Percentiles rank a stretch among this genome's conserved stretches.
These are phyloP conservation scores for Fusarium anguioides DNA, from an alignment of 2,329 filamentous ascomycete genomes.

Conservation along the genomic window DNA sequence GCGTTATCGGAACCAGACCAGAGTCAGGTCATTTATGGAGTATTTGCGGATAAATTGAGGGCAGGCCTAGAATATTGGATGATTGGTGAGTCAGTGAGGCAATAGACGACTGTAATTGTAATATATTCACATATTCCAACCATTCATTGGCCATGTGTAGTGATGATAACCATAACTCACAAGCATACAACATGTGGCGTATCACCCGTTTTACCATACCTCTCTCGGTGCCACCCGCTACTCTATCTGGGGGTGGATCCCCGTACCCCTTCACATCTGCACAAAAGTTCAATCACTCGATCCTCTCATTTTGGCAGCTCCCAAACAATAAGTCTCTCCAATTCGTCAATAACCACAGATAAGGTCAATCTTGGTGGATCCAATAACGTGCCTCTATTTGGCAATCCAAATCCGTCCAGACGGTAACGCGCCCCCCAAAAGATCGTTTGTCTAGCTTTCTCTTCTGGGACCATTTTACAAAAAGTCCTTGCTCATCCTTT, in stretches of 20 bases:
- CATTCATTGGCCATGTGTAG: background rate
- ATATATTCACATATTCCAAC: no score
- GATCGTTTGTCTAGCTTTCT: slow-evolving; percentile 26
- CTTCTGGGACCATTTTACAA: slow-evolving; percentile 10
- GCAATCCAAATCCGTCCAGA: background rate
- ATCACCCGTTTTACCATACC: slow-evolving; percentile 20
- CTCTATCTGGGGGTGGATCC: slow-evolving; percentile 33
- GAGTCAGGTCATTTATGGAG: no score
- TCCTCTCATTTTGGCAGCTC: slow-evolving; percentile 29
- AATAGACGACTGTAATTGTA: no score
- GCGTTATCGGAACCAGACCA: no score
- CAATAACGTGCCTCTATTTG: background rate
- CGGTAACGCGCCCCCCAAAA: slow-evolving; percentile 1
- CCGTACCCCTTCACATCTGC: background rate
- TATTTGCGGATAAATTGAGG: no score
- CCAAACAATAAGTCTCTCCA: background rate
- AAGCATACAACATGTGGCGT: slow-evolving; percentile 10
- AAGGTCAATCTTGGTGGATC: background rate
- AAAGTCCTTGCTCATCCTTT: background rate
- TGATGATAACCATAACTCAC: background rate
- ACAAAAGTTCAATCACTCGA: slow-evolving; percentile 29
- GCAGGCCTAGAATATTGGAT: no score
- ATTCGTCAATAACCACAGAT: slow-evolving; percentile 14
- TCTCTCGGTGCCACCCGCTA: slow-evolving; percentile 37
- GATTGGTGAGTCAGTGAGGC: background rate